Percentiles rank a stretch among this genome's conserved stretches.
These are phyloP conservation scores for Ophiostoma perfectum DNA, from an alignment of 2,329 filamentous ascomycete genomes.

Conservation along the genomic window DNA sequence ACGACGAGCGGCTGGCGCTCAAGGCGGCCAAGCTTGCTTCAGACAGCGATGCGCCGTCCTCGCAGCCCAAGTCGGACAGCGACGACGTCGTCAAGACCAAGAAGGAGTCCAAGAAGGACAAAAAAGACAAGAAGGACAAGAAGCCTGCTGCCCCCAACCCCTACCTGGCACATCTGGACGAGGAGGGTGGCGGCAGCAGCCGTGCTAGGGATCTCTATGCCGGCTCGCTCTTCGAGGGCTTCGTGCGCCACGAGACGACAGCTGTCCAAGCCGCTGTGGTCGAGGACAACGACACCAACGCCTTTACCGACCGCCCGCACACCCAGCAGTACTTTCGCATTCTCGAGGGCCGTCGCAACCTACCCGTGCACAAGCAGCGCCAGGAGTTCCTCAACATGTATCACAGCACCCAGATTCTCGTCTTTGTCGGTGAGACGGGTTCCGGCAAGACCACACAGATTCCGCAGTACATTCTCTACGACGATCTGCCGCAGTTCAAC, in stretches of 20 bases:
- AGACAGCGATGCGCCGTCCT: constrained; percentile 19
- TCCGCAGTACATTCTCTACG: constrained; percentile 94
- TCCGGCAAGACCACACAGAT: constrained; percentile 99
- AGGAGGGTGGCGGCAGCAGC: constrained; percentile 38
- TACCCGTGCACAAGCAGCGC: constrained; percentile 90
- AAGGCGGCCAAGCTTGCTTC: constrained; percentile 21
- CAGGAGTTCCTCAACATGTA: constrained; percentile 92
- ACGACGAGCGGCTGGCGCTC: constrained; percentile 22
- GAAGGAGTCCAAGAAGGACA: constrained; percentile 14
- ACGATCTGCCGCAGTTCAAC: constrained; percentile 82
- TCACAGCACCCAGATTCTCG: constrained; percentile 89
- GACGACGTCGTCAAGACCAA: neutral
- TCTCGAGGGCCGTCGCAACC: constrained; percentile 71
- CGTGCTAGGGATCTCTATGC: constrained; percentile 23
- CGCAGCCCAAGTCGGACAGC: neutral
- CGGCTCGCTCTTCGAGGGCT: constrained; percentile 46
- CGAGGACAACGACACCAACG: constrained; percentile 77
- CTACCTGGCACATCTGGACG: constrained; percentile 81
- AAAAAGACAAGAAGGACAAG: constrained; percentile 2
- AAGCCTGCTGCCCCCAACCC: constrained; percentile 55
- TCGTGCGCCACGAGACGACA: constrained; percentile 77
- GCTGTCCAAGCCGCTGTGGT: constrained; percentile 64
- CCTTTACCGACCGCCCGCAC: constrained; percentile 74
- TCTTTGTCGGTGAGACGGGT: constrained; percentile 98
- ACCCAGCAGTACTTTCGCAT: constrained; percentile 87